Evolutionary conservation across 306 rosid species (phyloP).

Genomic region (Dryas drummondii): DNA sequence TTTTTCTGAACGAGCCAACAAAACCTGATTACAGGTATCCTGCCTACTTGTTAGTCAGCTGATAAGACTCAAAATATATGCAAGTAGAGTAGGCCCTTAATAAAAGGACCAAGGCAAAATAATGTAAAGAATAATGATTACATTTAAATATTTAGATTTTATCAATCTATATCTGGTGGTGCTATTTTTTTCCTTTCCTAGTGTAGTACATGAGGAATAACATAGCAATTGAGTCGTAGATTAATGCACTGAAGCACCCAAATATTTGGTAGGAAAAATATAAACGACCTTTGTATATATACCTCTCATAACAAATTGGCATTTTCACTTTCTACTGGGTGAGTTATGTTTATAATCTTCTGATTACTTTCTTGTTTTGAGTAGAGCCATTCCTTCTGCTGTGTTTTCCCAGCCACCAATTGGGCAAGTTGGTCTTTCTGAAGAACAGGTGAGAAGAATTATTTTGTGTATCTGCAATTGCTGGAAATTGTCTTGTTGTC

Average conservation of each 20-base stretch:
- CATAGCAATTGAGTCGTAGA: neutral
- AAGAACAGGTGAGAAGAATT: conserved; percentile 70
- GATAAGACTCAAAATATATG: neutral
- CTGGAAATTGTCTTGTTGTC: conserved; percentile 17
- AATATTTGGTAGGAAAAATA: neutral
- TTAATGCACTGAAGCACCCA: neutral
- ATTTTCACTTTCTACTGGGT: neutral
- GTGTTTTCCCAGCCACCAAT: conserved; percentile 98
- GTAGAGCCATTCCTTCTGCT: conserved; percentile 88
- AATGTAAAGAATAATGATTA: neutral
- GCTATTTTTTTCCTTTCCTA: neutral
- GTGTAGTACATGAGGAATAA: neutral
- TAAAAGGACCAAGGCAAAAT: neutral
- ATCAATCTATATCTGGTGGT: neutral
- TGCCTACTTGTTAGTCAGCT: conserved; percentile 18
- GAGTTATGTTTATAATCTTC: conserved; percentile 7
- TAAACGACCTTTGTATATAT: neutral
- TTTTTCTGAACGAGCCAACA: conserved; percentile 79
- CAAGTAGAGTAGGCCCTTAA: neutral
- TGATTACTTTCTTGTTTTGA: conserved; percentile 24
- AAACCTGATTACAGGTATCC: conserved; percentile 87
- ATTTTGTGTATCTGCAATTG: conserved; percentile 17
- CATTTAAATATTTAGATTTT: neutral
- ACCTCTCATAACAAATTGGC: neutral
- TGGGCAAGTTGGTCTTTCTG: conserved; percentile 87